Base-by-base conservation (phyloP, 352 stramenopile species). In the Pythium dissimile region DNA sequence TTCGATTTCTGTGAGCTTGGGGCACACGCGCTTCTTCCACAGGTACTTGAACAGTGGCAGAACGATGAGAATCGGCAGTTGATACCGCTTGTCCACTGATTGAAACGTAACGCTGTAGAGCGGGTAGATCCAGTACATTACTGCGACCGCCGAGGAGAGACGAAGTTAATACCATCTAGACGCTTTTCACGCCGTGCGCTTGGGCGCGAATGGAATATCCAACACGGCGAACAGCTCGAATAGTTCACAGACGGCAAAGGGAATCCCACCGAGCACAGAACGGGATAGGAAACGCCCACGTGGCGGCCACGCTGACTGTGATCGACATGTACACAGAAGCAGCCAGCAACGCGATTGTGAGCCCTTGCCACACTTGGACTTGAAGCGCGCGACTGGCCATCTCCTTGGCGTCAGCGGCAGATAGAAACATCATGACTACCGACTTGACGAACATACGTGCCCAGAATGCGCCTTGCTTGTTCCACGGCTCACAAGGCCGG, bases 271-370 rank as follows among this genome's bases (percentile, higher is more conserved):
- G 21, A 51, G 7, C 16, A 59, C 28, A 31, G 31, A 59, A 59
- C 15, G 41, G 52, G 2, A 51, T 34, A 8, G 51, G 52, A 43
- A 59, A 59, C 15, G 41, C 41, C 52, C 30, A 59, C 21, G 37
- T 18, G 11, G 30, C 45, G 5, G 52, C 28, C 9, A 59, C 30
- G 13, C 20, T 41, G 9, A 32, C 41, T 28, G 32, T 16, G 6
- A 50, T 16, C 0, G 15, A 6, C 5, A 21, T 15, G 30, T 59
- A 52, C 1, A 59, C 10, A 1, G 27, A 2, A 7, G 41, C 31
- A 13, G 30, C 20, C 3, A 59, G 11, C 2, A 32, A 3, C 3
- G 41, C 20, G 7, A 51, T 32, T 13, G 27, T 6, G 1, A 10
- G 2, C 15, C 51, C 2, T 9, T 41, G 41, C 20, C 18, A 26